Base-by-base conservation (phyloP, 2,329 filamentous ascomycete genomes). In the Penicillium polonicum region DNA sequence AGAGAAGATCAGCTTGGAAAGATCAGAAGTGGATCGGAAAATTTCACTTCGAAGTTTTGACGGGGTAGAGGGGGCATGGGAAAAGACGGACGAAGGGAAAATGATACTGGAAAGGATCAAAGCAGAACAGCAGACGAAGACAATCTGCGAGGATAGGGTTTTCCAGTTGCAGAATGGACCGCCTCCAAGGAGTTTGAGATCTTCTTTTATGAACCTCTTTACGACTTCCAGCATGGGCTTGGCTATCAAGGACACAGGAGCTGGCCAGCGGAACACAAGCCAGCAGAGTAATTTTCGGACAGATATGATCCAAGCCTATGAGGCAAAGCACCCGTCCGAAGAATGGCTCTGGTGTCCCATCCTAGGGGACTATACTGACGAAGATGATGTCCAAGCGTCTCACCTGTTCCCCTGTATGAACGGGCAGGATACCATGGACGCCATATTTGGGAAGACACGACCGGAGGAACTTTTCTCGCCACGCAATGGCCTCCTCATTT, bases 381-480 rank as follows among this genome's bases (percentile, higher is more conserved):
- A 33, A 3, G 38, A 57, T 1, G 1, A 19, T 1, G 17, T 51
- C 10, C n/a, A 19, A n/a, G 54, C 49, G 49, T 52, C 61, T 3
- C 58, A 65, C 23, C 43, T 67, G 4, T 66, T 64, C 41, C 33
- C 60, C 2, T 57, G 48, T 35, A 62, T 53, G 41, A 55, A 65
- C 33, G 61, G 58, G 1, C 59, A 66, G 41, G 56, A 51, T 9
- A 53, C 48, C 1, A 66, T 66, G 60, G 60, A 65, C 44, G 52
- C 60, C 3, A 65, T 66, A 3, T 66, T 66, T 41, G 61, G 65
- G 1, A 43, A 55, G 39, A 46, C 25, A 6, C 33, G 53, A 5
- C 25, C 41, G 10, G 52, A 54, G 1, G 65, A 68, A 29, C 51
- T 64, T 3, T 65, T 66, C 43, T 63, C 59, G 13, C 19, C 21